Evolutionary conservation across 2,329 filamentous ascomycete genomes (phyloP), one percentile per base, ranked within the genome.

Genomic region (Sarocladium brachiariae): DNA sequence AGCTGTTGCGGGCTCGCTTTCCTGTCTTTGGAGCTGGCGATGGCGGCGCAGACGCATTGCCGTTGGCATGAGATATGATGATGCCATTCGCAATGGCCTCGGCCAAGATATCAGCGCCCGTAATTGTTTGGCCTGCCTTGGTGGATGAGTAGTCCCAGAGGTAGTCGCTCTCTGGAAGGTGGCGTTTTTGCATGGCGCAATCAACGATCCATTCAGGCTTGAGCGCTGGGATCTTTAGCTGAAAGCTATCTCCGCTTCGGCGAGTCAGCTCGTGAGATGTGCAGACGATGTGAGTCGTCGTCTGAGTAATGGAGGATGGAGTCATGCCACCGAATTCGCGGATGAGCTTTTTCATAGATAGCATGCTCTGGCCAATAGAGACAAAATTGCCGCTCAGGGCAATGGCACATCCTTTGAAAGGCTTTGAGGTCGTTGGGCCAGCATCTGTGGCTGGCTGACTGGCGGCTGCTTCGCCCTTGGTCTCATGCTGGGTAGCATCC

Each of bases 341-440:
- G 50, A 81, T 68, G 43, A 71, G 63, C 19, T 64, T 59, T 54
- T 78, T 72, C 4, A 83, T 63, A 0, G 65, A 62, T 5, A 63
- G 57, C 53, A 87, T 63, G 16, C 63, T 63, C 54, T 87, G 81
- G 2, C 72, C 77, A 23, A 70, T 64, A 5, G 70, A 69, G 1
- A 74, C 66, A 56, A 87, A 83, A 4, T 75, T 76, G 53, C 84
- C 84, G 51, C 78, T 83, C 23, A 86, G 62, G 19, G 75, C 77
- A 39, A 88, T 68, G 5, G 68, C 67, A 56, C 66, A 73, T 4
- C 73, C 76, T 2, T 70, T 63, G 3, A 84, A 66, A 0, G 76
- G 66, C 24, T 53, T 49, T 8, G 46, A 49, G 13, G 46, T 49
- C 5, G 30, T 49, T 8, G 46, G 46, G 9, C 46, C 46, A 24